Base-by-base conservation (phyloP, 352 stramenopile genomes). In the Discostella stelligera region DNA sequence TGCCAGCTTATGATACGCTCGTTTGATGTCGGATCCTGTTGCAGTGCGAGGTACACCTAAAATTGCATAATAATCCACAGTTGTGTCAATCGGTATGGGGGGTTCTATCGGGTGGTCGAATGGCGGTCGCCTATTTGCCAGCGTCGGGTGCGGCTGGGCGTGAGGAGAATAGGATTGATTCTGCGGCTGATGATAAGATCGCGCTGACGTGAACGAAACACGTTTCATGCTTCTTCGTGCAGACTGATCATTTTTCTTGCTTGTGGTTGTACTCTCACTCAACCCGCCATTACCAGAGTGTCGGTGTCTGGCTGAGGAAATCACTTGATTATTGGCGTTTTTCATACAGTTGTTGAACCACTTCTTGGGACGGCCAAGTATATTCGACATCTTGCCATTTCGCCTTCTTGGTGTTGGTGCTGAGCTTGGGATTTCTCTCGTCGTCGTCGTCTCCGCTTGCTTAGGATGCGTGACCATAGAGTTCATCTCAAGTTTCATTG, bases 1-100 rank as follows among this genome's bases (percentile, higher is more conserved):
- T 52, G 95, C 95, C 79, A 85, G 66, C 55, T 61, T 86, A 20
- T 77, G 65, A 77, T 98, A 98, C 2, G 95, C 94, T 73, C 96
- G 96, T 79, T 97, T 97, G 64, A 98, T 94, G 68, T 88, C 74
- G 16, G 66, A 59, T 9, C 61, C 49, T 16, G 67, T 84, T 20
- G 85, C 83, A 32, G 59, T 69, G 20, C 32, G 20, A 37, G 52
- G 23, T 3, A 91, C 53, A 8, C 66, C 71, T 18, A 93, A 71
- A 8, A 83, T 70, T 7, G 46, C 63, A 59, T 93, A 93, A 46
- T 89, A 82, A 71, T 84, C 64, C 11, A 63, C 55, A 48, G 49
- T 32, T 18, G 32, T 23, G 53, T 80, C 58, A 41, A 80, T 71
- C 8, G 37, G 27, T 14, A 10, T 71, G n/a, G 53, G 62, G 14